A percentile compares a stretch with the other conserved stretches of the same genome.
These are phyloP conservation scores for Theobroma cacao DNA, from an alignment of 345 rosid species.

Conservation along the genomic window DNA sequence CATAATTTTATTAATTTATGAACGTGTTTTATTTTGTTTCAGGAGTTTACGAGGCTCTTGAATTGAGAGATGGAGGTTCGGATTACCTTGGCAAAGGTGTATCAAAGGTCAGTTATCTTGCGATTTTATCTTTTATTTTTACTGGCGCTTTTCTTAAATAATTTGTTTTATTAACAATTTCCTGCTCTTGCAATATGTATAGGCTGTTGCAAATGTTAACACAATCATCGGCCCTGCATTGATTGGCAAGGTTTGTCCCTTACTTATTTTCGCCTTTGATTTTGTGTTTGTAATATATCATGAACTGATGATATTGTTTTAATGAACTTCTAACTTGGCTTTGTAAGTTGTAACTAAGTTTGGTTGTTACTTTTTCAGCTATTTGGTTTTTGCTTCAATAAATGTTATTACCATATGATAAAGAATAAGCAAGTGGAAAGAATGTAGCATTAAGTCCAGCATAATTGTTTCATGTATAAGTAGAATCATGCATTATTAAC, in stretches of 20 bases:
- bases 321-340: not conserved
- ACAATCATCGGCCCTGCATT: constrained; percentile 78
- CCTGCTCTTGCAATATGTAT: not conserved
- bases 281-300: not conserved
- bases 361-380: not conserved
- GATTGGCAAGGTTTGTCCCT: constrained; percentile 68
- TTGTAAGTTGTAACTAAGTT: not conserved
- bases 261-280: not conserved
- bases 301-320: not conserved
- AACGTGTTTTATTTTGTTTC: not conserved
- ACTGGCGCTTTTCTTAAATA: not conserved
- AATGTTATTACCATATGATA: not conserved
- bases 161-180: not conserved
- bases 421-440: not conserved
- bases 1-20: not conserved
- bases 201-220: constrained; percentile 90
- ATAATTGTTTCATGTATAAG: not conserved
- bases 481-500: not conserved
- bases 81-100: constrained; percentile 99
- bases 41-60: constrained; percentile 96
- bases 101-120: constrained; percentile 48
- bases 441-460: not conserved
- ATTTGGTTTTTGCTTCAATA: not conserved
- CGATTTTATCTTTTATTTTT: not conserved
- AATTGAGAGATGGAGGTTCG: constrained; percentile 92